These are phyloP conservation scores for Dryas integrifolia DNA, from an alignment of 331 rosid genomes.

Conservation along the genomic window DNA sequence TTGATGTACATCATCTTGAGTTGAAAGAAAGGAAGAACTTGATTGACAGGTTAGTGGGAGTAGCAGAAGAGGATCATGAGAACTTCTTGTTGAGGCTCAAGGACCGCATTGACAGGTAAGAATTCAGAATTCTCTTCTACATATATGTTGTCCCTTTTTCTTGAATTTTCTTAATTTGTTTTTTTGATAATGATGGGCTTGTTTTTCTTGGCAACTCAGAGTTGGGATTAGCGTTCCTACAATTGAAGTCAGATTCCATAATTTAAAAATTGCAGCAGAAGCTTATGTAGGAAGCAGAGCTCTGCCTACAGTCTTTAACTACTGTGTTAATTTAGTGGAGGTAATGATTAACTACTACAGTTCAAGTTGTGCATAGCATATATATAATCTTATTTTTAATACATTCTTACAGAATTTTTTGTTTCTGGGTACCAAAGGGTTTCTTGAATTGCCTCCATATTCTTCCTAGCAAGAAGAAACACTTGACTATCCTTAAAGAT, in stretches of 20 bases:
- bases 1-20: slow-evolving; percentile 46
- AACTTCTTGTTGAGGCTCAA: slow-evolving; percentile 31
- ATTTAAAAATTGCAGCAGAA: slow-evolving; percentile 20
- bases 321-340: slow-evolving; percentile 20
- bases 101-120: slow-evolving; percentile 29
- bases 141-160: neutral
- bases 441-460: slow-evolving; percentile 43
- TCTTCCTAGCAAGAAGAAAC: slow-evolving; percentile 43
- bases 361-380: neutral
- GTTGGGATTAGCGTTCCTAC: slow-evolving; percentile 63
- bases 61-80: slow-evolving; percentile 33
- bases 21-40: slow-evolving; percentile 44
- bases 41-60: slow-evolving; percentile 46
- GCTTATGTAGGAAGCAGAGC: slow-evolving; percentile 32
- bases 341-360: neutral
- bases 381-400: neutral
- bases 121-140: neutral
- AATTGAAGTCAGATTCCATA: slow-evolving; percentile 49
- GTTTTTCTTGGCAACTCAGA: slow-evolving; percentile 33
- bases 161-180: neutral
- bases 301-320: slow-evolving; percentile 33
- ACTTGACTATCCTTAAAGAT: slow-evolving; percentile 46
- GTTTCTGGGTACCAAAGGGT: slow-evolving; percentile 27
- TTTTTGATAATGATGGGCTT: neutral
- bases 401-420: neutral